Evolutionary conservation across 257 asterid genomes (phyloP).

Genomic region (Nicotiana sylvestris): DNA sequence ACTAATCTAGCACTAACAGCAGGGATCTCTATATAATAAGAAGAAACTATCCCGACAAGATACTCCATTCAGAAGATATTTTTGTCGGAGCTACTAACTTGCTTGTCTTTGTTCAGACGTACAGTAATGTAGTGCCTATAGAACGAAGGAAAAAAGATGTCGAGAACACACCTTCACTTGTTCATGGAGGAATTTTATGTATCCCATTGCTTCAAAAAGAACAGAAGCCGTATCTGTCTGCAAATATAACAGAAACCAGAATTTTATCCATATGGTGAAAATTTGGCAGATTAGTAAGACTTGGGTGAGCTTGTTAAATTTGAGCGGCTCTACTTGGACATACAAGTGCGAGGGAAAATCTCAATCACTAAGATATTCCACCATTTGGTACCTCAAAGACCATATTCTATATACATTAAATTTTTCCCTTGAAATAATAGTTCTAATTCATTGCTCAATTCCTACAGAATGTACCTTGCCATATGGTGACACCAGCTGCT

Average conservation of each 20-base stretch:
- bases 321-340: background rate
- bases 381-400: background rate
- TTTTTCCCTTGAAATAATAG: background rate
- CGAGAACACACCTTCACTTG: slow-evolving; percentile 68
- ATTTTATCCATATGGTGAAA: background rate
- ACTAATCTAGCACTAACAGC: background rate
- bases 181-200: slow-evolving; percentile 82
- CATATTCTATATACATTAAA: background rate
- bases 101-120: background rate
- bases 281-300: background rate
- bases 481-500: slow-evolving; percentile 90
- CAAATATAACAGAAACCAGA: background rate
- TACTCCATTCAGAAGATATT: background rate
- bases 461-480: slow-evolving; percentile 58
- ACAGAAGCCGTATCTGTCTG: slow-evolving; percentile 97
- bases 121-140: background rate
- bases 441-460: background rate
- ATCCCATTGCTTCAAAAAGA: slow-evolving; percentile 79
- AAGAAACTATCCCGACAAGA: background rate
- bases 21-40: background rate
- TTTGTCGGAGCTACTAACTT: background rate
- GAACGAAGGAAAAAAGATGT: background rate
- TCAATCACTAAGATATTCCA: background rate
- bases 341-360: background rate
- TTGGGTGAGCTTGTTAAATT: background rate